These are phyloP conservation scores for Aspergillus ochraceoroseus DNA, from an alignment of 2,329 filamentous ascomycete genomes.

Conservation along the genomic window DNA sequence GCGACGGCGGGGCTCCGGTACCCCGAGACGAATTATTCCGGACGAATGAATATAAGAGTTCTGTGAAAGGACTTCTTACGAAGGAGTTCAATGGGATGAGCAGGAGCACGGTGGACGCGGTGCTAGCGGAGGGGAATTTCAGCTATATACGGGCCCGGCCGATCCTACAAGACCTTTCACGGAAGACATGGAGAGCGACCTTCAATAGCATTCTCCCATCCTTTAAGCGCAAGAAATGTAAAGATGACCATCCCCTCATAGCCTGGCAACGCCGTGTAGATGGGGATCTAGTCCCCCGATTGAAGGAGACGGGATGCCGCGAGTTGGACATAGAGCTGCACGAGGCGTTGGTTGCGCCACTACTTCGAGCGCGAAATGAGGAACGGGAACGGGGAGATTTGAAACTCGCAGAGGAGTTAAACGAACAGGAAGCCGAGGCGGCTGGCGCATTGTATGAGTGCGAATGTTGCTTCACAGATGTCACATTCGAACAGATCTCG, in stretches of 20 bases:
- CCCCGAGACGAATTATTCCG: conserved; percentile 44
- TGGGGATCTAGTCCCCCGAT: conserved; percentile 30
- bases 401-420: conserved; percentile 40
- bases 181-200: conserved; percentile 44
- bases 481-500: conserved; percentile 47
- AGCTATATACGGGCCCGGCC: conserved; percentile 44
- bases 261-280: conserved; percentile 36
- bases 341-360: conserved; percentile 35
- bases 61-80: conserved; percentile 36
- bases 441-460: conserved; percentile 46
- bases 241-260: conserved; percentile 40
- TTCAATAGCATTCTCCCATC: conserved; percentile 43
- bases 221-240: conserved; percentile 39
- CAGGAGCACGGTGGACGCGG: conserved; percentile 44
- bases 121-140: conserved; percentile 47
- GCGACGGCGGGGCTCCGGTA: conserved; percentile 26
- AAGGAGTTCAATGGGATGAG: conserved; percentile 45
- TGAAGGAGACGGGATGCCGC: conserved; percentile 42
- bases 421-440: conserved; percentile 41
- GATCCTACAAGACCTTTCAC: conserved; percentile 41
- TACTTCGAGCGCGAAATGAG: conserved; percentile 33
- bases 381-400: conserved; percentile 39
- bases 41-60: conserved; percentile 41
- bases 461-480: conserved; percentile 46
- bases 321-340: conserved; percentile 45